phyloP scores from a whole-genome alignment of 352 stramenopile species.

The Pythium rishiriense region DNA sequence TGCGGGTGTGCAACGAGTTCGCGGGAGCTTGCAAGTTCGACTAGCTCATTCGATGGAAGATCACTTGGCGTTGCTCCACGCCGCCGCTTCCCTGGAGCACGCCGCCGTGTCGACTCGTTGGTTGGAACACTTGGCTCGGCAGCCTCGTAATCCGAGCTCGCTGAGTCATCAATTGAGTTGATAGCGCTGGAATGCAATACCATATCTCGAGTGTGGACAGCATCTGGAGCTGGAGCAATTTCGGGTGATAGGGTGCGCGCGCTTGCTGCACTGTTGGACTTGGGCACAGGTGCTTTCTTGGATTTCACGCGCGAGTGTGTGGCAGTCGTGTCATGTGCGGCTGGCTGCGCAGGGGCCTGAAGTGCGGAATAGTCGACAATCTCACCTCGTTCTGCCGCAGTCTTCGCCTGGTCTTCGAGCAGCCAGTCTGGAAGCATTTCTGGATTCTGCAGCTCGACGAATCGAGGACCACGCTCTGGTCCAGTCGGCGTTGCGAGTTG shows the following conservation, averaged over 20 bases:
- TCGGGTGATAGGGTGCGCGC: neutral
- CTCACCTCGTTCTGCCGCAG: constrained; percentile 17
- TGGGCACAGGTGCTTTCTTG: constrained; percentile 1
- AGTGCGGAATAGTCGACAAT: neutral
- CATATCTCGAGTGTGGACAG: constrained; percentile 26
- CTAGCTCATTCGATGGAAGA: constrained; percentile 32
- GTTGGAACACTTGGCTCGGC: constrained; percentile 7
- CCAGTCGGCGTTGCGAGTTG: neutral
- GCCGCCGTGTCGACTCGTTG: neutral
- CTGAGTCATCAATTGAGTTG: constrained; percentile 32
- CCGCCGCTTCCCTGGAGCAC: constrained; percentile 32
- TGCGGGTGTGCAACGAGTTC: constrained; percentile 49
- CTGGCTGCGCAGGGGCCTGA: neutral
- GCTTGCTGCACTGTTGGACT: constrained; percentile 3
- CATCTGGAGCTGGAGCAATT: neutral
- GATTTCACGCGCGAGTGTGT: neutral
- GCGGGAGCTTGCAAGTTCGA: constrained; percentile 40
- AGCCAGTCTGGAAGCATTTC: constrained; percentile 30
- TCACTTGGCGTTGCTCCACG: constrained; percentile 24
- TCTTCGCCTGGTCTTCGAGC: constrained; percentile 26
- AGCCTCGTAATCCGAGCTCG: constrained; percentile 38
- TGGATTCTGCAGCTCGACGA: constrained; percentile 29
- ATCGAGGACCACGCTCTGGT: constrained; percentile 3
- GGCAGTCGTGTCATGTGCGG: neutral
- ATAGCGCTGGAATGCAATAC: constrained; percentile 29